Base-by-base conservation (phyloP, 805 yeast genomes). In the Pichia pseudocactophila region DNA sequence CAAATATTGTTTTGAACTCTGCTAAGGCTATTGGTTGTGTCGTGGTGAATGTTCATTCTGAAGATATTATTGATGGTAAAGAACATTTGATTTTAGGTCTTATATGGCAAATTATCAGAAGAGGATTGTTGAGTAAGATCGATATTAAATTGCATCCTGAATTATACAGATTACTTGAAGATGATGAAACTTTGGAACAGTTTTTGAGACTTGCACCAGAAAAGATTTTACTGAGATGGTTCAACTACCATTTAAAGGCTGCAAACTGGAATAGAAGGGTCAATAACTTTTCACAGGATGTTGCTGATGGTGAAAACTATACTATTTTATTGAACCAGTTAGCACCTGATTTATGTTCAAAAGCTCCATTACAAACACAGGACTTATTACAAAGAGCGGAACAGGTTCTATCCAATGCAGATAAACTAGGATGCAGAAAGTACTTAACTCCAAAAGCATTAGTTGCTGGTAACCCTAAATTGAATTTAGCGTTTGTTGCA, bases 1-100 rank as follows among this genome's bases (percentile, higher is more conserved):
- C 97, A 41, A 92, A 92, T 66, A 89, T 92, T 51, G 97, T 92
- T 31, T 86, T 92, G 65, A 92, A 92, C 64, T 92, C 98, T 3
- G 98, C 98, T 26, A 92, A 92, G 68, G 98, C 97, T 41, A 92
- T 92, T 65, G 98, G 98, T 17, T 90, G 97, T 72, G 84, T 92
- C 44, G 97, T 92, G 39, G 97, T 92, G 40, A 92, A 92, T 59
- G 97, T 92, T 39, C 97, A 90, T 55, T 84, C 97, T 13, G 96
- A 88, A 60, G 96, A 88, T 61, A 85, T 89, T 41, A 56, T 86
- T 49, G 97, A 88, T 56, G 97, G 97, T 54, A 89, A 84, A 54
- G 94, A 87, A 58, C 96, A 89, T 63, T 74, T 89, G 61, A 83
- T 89, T 45, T 66, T 90, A 50, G 97, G 97, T 43, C 71, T 89